These are phyloP conservation scores for Phytophthora palmivora DNA, from an alignment of 352 stramenopile genomes.

Conservation along the genomic window DNA sequence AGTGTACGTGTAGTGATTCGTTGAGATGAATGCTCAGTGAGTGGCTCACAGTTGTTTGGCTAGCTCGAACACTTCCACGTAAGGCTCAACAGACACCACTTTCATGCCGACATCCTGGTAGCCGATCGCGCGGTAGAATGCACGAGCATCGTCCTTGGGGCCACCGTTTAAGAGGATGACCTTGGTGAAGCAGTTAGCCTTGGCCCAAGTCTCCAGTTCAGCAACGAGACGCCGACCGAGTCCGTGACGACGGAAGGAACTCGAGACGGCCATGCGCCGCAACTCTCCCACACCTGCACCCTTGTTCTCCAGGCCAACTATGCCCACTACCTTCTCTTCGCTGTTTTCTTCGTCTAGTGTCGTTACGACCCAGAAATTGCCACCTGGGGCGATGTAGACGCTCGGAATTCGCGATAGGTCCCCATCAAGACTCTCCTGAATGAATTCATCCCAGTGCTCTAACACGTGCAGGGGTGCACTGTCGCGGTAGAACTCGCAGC, in stretches of 20 bases:
- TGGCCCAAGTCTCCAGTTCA: slow-evolving; percentile 52
- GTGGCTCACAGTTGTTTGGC: slow-evolving; percentile 48
- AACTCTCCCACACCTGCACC: slow-evolving; percentile 43
- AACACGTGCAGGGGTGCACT: slow-evolving; percentile 18
- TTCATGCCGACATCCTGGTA: slow-evolving; percentile 33
- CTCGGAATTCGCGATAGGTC: slow-evolving; percentile 39
- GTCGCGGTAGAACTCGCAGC: slow-evolving; percentile 33
- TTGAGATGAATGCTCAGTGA: slow-evolving; percentile 3
- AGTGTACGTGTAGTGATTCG: too few relatives aligned
- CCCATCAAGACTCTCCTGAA: slow-evolving; percentile 36
- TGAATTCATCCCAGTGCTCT: slow-evolving; percentile 38
- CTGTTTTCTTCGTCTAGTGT: slow-evolving; percentile 14
- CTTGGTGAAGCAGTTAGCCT: slow-evolving; percentile 32
- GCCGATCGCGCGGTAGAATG: slow-evolving; percentile 48
- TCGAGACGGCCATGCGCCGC: slow-evolving; percentile 51
- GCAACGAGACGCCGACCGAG: slow-evolving; percentile 45
- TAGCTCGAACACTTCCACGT: slow-evolving; percentile 41
- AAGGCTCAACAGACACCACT: slow-evolving; percentile 41
- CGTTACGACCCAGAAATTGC: slow-evolving; percentile 56
- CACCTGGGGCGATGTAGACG: slow-evolving; percentile 41
- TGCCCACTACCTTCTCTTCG: slow-evolving; percentile 41
- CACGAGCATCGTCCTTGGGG: slow-evolving; percentile 39
- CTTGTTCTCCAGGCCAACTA: slow-evolving; percentile 50
- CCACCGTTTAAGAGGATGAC: slow-evolving; percentile 46
- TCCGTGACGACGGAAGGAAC: slow-evolving; percentile 43